Evolutionary conservation across 208 protist genomes (phyloP).

Genomic region (Wallacemonas sp.): DNA sequence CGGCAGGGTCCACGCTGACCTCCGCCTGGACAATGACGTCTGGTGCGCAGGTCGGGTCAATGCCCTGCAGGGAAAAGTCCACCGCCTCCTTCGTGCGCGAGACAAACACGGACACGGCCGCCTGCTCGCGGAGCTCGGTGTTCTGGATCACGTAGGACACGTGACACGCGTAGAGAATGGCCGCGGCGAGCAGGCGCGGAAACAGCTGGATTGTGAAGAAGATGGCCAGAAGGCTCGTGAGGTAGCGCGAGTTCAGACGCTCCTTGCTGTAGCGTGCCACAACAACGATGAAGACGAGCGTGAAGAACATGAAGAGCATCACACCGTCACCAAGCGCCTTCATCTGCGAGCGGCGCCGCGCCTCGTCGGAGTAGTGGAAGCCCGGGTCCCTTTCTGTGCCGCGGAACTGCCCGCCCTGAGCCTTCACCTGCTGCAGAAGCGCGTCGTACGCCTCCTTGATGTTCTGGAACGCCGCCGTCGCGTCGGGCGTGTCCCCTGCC

Average conservation of each 20-base stretch:
- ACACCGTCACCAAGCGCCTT: slow-evolving; percentile 64
- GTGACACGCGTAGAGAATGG: slow-evolving; percentile 70
- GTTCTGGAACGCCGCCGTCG: slow-evolving; percentile 60
- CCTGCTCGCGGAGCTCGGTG: slow-evolving; percentile 51
- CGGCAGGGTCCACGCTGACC: background rate
- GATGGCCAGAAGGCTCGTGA: slow-evolving; percentile 56
- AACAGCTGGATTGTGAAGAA: slow-evolving; percentile 79
- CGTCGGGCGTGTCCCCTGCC: slow-evolving; percentile 22
- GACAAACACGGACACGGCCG: slow-evolving; percentile 44
- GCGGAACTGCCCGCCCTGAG: background rate
- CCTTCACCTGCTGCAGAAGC: slow-evolving; percentile 29
- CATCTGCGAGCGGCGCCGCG: slow-evolving; percentile 54
- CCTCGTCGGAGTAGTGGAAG: slow-evolving; percentile 61
- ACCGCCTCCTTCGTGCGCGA: slow-evolving; percentile 30
- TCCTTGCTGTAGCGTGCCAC: slow-evolving; percentile 62
- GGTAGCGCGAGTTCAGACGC: slow-evolving; percentile 47
- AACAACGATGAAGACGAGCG: slow-evolving; percentile 58
- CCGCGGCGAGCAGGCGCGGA: slow-evolving; percentile 66
- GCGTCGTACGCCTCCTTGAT: slow-evolving; percentile 79
- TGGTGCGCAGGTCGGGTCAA: slow-evolving; percentile 23
- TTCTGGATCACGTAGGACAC: slow-evolving; percentile 53
- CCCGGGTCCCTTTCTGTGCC: slow-evolving; percentile 5
- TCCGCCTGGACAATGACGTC: slow-evolving; percentile 60
- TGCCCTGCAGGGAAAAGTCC: slow-evolving; percentile 45
- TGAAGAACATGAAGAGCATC: slow-evolving; percentile 65